Percentiles rank a stretch among this genome's conserved stretches.
These are phyloP conservation scores for Shiraia sp. DNA, from an alignment of 2,329 filamentous ascomycete genomes.

Conservation along the genomic window DNA sequence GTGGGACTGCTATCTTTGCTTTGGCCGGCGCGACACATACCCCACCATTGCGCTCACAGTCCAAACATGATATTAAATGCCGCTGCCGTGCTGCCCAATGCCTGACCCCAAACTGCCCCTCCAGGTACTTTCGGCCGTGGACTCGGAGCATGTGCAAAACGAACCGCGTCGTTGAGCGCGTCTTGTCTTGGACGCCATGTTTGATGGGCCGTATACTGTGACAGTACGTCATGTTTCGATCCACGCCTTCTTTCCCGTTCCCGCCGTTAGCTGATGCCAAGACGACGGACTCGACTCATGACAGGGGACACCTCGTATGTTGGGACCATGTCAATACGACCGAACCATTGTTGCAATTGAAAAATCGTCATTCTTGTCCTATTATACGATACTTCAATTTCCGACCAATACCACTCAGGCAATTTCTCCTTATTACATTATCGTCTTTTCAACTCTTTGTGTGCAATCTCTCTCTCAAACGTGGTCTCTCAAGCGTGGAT, in stretches of 20 bases:
- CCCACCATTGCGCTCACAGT: conserved; percentile 2
- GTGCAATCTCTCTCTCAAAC: conserved; percentile 38
- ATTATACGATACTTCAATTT: neutral
- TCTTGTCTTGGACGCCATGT: neutral
- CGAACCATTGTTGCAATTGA: no score
- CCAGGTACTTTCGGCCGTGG: conserved; percentile 32
- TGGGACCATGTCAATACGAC: neutral
- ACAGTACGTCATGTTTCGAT: conserved; percentile 29
- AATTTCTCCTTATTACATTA: neutral
- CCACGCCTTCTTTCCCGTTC: conserved; percentile 17
- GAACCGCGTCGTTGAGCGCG: conserved; percentile 11
- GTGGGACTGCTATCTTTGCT: conserved; percentile 9
- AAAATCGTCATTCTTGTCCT: neutral
- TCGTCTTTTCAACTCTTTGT: neutral
- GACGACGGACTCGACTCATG: conserved; percentile 18
- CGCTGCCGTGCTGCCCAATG: conserved; percentile 16
- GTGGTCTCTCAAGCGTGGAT: conserved; percentile 66
- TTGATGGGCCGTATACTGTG: no score
- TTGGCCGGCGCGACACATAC: conserved; percentile 6
- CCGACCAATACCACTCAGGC: neutral
- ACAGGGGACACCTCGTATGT: conserved; percentile 14
- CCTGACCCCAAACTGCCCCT: neutral
- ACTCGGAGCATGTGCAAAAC: conserved; percentile 13
- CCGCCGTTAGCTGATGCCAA: conserved; percentile 29
- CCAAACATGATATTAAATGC: conserved; percentile 25